Evolutionary conservation across 805 yeast genomes (phyloP).

Genomic region (Suhomyces sp.): DNA sequence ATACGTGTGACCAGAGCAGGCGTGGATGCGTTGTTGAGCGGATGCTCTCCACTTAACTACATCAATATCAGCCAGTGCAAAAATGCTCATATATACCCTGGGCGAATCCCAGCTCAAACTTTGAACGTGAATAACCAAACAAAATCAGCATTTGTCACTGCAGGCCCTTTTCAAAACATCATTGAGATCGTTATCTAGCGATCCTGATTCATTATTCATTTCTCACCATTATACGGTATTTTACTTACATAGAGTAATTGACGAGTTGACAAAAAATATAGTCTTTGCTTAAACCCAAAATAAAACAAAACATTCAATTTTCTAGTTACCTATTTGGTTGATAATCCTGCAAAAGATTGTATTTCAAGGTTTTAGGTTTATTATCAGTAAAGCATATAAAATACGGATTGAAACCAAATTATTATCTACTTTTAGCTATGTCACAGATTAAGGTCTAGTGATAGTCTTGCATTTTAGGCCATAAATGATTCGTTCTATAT

Average conservation of each 20-base stretch:
- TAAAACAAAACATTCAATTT: no score
- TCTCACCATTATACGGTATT: not conserved
- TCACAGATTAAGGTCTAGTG: no score
- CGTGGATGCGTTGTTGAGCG: slow-evolving; percentile 61
- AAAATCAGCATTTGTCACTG: slow-evolving; percentile 56
- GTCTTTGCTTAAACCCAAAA: no score
- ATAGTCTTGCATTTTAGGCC: no score
- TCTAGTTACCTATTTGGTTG: no score
- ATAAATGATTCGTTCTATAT: no score
- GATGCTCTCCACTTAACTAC: slow-evolving; percentile 49
- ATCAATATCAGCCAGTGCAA: slow-evolving; percentile 71
- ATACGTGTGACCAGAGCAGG: slow-evolving; percentile 76
- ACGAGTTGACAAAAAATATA: no score
- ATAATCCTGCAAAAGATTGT: no score
- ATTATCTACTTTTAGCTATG: no score
- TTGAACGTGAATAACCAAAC: slow-evolving; percentile 51
- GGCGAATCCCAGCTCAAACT: slow-evolving; percentile 55
- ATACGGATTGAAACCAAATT: no score
- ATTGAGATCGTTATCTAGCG: slow-evolving; percentile 54
- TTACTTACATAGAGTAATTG: not conserved
- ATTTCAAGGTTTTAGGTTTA: no score
- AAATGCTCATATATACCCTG: slow-evolving; percentile 62
- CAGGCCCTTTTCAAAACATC: slow-evolving; percentile 50
- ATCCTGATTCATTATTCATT: not conserved
- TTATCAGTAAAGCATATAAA: no score